Base-by-base conservation (phyloP, 192 early-diverging fungal genomes). In the Coemansia sp. region DNA sequence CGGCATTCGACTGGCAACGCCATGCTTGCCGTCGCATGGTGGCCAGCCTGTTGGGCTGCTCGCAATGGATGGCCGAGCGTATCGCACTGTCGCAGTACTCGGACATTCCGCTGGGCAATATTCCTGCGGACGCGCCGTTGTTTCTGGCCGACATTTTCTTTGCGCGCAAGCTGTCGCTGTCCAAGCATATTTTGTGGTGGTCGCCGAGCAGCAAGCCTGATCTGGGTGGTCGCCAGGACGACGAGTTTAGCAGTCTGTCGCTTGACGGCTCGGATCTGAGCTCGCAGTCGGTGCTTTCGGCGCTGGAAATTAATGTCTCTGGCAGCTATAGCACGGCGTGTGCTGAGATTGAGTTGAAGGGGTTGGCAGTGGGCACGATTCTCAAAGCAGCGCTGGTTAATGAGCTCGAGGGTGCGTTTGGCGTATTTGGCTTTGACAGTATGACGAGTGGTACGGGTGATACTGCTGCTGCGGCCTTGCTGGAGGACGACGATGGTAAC, bases 101-200 rank as follows among this genome's bases (percentile, higher is more conserved):
- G 2, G 87, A 94, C 66, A 81, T 95, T 1, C 97, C 97, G 2
- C 61, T 99, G 14, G 92, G 95, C 64, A 99, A 99, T 70, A 85
- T 99, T 59, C 82, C 83, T 1, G 64, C 81, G 47, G 94, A 98
- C 60, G 88, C 90, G 14, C 83, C 89, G 25, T 52, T 96, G 17
- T 95, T 91, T 50, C 68, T 93, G 26, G 81, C 91, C 0, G 97
- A 99, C 69, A 64, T 99, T 8, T 84, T 88, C 14, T 89, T 96
- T 71, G 92, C 95, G 0, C 82, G 94, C 47, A 82, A 85, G n/a
- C 75, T 99, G 59, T 72, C 81, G 14, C 74, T 85, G n/a, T 81
- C 86, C 21, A 91, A 94, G 52, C 88, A 91, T 75, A 66, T 99
- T 1, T 66, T 97, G 26, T 99, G 97, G 97, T 95, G 88, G 84